Evolutionary conservation across 2,329 filamentous ascomycete genomes (phyloP), one percentile per base, ranked within the genome.

Genomic region (Pyrenochaeta sp.): DNA sequence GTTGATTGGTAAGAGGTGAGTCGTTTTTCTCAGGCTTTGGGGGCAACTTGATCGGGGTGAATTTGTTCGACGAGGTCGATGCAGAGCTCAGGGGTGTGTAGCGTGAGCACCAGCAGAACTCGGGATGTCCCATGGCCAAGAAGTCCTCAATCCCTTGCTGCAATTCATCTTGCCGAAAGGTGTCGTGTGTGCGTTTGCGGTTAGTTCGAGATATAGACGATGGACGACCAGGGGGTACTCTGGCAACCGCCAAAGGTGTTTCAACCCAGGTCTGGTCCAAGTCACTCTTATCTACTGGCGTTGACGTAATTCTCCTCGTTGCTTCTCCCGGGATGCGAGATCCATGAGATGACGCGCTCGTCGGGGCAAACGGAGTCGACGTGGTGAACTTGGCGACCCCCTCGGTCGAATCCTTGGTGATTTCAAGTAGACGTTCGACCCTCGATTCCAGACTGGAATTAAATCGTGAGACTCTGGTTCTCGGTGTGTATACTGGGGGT

Each of bases 91-190:
- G 6, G 19, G 11, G 14, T 30, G 26, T 28, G 11, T 14, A 9
- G 14, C 13, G 7, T 30, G 27, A 18, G 14, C 61, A 65, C 61
- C 61, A 65, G 31, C 61, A 65, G 9, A 49, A 45, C 17, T 49
- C 42, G 4, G 55, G 50, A 34, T 65, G 60, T 3, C 61, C 60
- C 43, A 58, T 52, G 14, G 36, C 35, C 14, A 63, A 42, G 35
- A 63, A 65, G 2, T 47, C 35, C 1, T 45, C 29, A 5, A 53
- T 18, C 14, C 50, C 45, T 8, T 26, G 28, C 14, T 48, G 45
- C 6, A 34, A n/a, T n/a, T n/a, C n/a, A n/a, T n/a, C n/a, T n/a
- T n/a, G n/a, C n/a, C n/a, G n/a, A n/a, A n/a, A n/a, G n/a, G n/a
- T n/a, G n/a, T n/a, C n/a, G n/a, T n/a, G n/a, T n/a, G n/a, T n/a